phyloP scores from a whole-genome alignment of 305 asterid genomes.

The Fraxinus greggii region DNA sequence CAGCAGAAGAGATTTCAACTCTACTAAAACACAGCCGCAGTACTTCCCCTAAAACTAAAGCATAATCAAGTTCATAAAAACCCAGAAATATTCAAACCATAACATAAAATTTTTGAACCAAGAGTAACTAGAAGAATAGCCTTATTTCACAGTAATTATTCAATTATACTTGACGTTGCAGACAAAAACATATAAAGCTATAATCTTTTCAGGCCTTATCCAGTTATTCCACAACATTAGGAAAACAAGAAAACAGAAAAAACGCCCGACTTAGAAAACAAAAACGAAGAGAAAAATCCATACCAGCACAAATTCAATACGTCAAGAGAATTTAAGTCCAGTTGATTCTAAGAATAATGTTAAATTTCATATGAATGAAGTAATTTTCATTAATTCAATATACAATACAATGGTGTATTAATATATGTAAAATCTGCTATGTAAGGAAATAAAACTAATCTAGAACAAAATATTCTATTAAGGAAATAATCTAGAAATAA shows the following conservation, averaged over 20 bases:
- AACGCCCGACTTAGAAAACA: not conserved
- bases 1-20: not conserved
- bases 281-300: not conserved
- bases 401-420: too few relatives aligned
- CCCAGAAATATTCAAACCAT: not conserved
- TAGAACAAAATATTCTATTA: too few relatives aligned
- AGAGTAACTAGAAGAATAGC: not conserved
- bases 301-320: not conserved
- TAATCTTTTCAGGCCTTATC: not conserved
- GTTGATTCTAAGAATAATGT: not conserved
- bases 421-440: too few relatives aligned
- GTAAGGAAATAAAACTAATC: too few relatives aligned
- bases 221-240: not conserved
- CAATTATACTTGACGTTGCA: not conserved
- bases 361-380: too few relatives aligned
- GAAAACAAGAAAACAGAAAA: not conserved
- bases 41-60: not conserved
- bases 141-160: not conserved
- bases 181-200: not conserved
- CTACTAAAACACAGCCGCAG: not conserved
- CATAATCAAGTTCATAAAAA: not conserved
- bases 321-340: not conserved
- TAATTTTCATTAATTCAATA: too few relatives aligned
- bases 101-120: not conserved
- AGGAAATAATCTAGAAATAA: too few relatives aligned